A percentile compares a stretch with the other conserved stretches of the same genome.
These are phyloP conservation scores for Scutellaria barbata DNA, from an alignment of 257 asterid species.

Conservation along the genomic window DNA sequence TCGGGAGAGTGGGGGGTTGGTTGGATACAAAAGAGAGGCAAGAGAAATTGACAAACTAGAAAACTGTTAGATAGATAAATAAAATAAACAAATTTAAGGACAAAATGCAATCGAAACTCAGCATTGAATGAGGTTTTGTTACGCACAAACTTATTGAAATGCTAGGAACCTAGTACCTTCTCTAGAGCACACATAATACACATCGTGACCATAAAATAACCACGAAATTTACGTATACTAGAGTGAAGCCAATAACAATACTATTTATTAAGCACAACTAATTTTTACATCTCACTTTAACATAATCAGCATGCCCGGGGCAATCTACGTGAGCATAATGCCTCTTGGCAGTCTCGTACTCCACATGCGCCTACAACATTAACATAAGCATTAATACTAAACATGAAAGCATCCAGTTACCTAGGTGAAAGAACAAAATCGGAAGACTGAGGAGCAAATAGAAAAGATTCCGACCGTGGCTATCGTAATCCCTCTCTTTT, in stretches of 20 bases:
- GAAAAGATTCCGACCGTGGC: constrained; percentile 64
- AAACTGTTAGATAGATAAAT: background rate
- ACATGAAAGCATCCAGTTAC: background rate
- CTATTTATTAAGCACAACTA: background rate
- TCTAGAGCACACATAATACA: constrained; percentile 1
- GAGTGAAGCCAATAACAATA: constrained; percentile 1
- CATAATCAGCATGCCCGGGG: constrained; percentile 98
- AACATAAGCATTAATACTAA: constrained; percentile 29
- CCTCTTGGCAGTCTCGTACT: constrained; percentile 86
- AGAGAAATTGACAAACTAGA: background rate
- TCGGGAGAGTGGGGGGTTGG: background rate
- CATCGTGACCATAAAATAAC: background rate
- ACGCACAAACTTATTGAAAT: too few species aligned
- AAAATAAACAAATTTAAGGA: constrained; percentile 3
- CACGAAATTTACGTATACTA: background rate
- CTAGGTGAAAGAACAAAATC: background rate
- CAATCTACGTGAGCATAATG: constrained; percentile 98
- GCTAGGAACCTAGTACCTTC: background rate
- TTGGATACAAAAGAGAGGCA: background rate
- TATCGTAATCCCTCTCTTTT: constrained; percentile 93
- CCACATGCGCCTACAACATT: constrained; percentile 87
- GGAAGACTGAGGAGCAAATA: background rate
- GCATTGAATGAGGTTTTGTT: constrained; percentile 7
- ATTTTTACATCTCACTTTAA: constrained; percentile 60
- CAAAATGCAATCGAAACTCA: background rate